A percentile compares a stretch with the other conserved stretches of the same genome.
Conservation (phyloP, 768 basidiomycete species). For the Pulveroboletus frians region DNA sequence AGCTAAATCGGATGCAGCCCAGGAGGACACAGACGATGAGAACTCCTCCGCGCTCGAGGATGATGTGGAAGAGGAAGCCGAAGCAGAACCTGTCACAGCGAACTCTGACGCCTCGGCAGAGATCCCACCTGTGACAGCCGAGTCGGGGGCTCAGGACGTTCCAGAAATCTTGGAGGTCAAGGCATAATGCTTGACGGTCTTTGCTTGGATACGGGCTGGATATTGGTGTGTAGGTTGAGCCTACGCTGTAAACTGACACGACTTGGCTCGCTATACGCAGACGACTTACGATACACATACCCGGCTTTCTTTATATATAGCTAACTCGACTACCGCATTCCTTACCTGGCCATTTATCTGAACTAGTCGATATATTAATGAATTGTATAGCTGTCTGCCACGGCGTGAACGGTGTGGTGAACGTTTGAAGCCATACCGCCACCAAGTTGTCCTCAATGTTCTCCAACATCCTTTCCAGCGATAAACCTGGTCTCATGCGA, state of each 20-base stretch:
- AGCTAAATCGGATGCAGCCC: not conserved
- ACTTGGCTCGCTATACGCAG: conserved; percentile 5
- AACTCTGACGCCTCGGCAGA: not conserved
- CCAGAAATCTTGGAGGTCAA: conserved; percentile 17
- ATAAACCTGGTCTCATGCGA: not conserved
- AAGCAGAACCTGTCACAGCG: not conserved
- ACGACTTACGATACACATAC: conserved; percentile 21
- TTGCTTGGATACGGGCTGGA: conserved; percentile 23
- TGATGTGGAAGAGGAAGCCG: conserved; percentile 4
- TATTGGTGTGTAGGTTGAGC: not conserved
- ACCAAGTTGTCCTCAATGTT: not conserved
- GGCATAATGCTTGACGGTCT: conserved; percentile 12
- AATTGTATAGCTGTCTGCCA: not conserved
- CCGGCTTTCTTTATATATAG: conserved; percentile 19
- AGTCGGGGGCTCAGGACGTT: conserved; percentile 5
- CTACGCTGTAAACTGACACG: conserved; percentile 7
- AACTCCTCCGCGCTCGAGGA: conserved; percentile 20
- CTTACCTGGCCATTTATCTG: not conserved
- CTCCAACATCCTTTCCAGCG: not conserved
- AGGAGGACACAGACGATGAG: conserved; percentile 7
- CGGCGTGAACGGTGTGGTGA: not conserved
- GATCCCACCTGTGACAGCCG: not conserved
- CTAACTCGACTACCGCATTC: conserved; percentile 2
- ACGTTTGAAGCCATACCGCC: not conserved
- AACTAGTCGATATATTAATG: not conserved